phyloP scores from a whole-genome alignment of 306 rosid species.

The Citrullus mucosospermus region DNA sequence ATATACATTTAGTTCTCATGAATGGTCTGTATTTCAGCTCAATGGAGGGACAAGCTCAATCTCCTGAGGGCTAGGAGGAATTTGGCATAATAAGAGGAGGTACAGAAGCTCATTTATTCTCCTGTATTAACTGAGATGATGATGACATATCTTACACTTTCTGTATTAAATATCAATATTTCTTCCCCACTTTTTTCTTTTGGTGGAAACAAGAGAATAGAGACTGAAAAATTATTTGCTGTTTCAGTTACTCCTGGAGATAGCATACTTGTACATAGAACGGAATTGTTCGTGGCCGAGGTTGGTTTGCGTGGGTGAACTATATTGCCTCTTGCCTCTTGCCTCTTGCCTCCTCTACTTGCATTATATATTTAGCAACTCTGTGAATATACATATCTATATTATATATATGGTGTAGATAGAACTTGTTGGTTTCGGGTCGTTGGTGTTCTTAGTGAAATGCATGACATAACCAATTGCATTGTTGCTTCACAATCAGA shows the following conservation, averaged over 20 bases:
- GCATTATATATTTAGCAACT: conserved; percentile 5
- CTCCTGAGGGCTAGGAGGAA: conserved; percentile 39
- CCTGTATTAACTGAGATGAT: background rate
- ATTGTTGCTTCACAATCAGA: background rate
- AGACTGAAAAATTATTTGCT: background rate
- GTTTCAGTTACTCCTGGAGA: conserved; percentile 13
- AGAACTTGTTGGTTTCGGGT: background rate
- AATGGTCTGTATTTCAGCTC: conserved; percentile 22
- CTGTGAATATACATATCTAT: conserved; percentile 7
- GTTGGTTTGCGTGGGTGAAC: background rate
- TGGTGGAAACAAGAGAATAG: background rate
- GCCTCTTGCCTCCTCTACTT: conserved; percentile 6
- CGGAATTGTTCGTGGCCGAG: conserved; percentile 6
- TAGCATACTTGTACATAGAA: conserved; percentile 6
- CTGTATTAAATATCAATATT: background rate
- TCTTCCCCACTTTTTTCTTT: background rate
- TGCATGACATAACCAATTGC: background rate
- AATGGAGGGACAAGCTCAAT: conserved; percentile 56
- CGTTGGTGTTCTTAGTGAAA: background rate
- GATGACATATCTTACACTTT: background rate
- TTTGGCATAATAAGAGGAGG: conserved; percentile 24
- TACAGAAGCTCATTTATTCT: background rate
- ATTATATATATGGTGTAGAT: background rate
- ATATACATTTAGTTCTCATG: background rate
- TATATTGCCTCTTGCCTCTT: background rate